Evolutionary conservation across 257 asterid species (phyloP).

Genomic region (Plectranthus barbatus): DNA sequence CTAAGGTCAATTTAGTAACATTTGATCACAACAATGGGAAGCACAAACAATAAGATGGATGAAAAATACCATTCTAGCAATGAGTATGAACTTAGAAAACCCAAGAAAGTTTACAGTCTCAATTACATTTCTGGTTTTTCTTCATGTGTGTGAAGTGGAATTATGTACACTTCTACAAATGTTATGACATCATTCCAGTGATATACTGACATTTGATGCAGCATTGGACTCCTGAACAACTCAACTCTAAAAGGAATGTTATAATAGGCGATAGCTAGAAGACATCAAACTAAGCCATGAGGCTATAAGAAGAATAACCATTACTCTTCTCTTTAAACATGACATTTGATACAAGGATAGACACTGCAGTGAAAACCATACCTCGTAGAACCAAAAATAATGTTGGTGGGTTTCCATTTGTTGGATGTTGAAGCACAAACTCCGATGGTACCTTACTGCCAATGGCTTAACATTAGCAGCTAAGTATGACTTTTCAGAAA

Average conservation of each 20-base stretch:
- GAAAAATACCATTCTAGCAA: background rate
- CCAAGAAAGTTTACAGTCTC: background rate
- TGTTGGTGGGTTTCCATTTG: conserved; percentile 95
- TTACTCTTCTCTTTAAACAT: conserved; percentile 4
- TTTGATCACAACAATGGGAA: background rate
- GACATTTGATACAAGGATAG: background rate
- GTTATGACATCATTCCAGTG: no score
- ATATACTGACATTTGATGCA: background rate
- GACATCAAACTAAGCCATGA: conserved; percentile 1
- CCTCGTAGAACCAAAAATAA: conserved; percentile 77
- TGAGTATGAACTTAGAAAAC: background rate
- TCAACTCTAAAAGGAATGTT: background rate
- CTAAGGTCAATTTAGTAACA: background rate
- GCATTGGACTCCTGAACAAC: background rate
- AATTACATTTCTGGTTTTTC: background rate
- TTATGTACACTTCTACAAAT: background rate
- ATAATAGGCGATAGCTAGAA: conserved; percentile 8
- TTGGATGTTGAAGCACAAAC: conserved; percentile 87
- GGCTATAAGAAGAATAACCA: background rate
- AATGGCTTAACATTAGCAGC: conserved; percentile 18
- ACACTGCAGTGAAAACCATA: conserved; percentile 18
- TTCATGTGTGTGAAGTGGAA: background rate
- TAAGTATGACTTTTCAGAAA: conserved; percentile 4
- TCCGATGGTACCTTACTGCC: conserved; percentile 96
- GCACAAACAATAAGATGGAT: conserved; percentile 4